These are phyloP conservation scores for Claviceps sorghi DNA, from an alignment of 2,329 filamentous ascomycete species.

Conservation along the genomic window DNA sequence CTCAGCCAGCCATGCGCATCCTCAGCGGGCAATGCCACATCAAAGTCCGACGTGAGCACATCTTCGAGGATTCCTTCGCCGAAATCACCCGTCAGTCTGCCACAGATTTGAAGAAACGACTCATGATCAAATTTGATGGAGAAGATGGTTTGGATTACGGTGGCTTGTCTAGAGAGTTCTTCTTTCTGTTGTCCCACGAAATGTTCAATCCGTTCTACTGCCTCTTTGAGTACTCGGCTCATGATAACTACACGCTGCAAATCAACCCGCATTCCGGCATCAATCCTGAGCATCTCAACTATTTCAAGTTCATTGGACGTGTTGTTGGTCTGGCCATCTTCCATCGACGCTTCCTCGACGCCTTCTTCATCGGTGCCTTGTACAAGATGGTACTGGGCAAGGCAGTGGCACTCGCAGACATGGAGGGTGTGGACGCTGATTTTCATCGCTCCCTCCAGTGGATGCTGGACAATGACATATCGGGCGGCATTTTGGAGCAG, in stretches of 20 bases:
- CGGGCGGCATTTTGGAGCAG: conserved; percentile 78
- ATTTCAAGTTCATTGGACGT: conserved; percentile 98
- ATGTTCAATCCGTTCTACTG: conserved; percentile 99
- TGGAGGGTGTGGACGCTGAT: conserved; percentile 98
- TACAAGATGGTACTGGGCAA: conserved; percentile 99
- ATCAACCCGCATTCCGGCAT: conserved; percentile 99
- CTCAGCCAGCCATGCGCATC: conserved; percentile 89
- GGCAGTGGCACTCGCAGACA: conserved; percentile 79
- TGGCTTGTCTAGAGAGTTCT: conserved; percentile 95
- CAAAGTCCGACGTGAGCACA: conserved; percentile 90
- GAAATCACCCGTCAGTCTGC: conserved; percentile 96
- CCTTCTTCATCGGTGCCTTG: conserved; percentile 96
- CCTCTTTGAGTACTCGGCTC: conserved; percentile 96
- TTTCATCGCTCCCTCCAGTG: conserved; percentile 93
- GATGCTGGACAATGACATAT: conserved; percentile 96
- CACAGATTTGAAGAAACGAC: conserved; percentile 87
- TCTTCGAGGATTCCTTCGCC: conserved; percentile 97
- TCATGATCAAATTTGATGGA: conserved; percentile 99
- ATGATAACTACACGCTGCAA: conserved; percentile 99
- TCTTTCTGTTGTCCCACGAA: conserved; percentile 96
- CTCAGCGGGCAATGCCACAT: conserved; percentile 94
- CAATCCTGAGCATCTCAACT: conserved; percentile 97
- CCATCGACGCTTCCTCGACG: conserved; percentile 92
- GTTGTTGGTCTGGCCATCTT: conserved; percentile 96
- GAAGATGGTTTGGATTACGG: conserved; percentile 97